Conservation (phyloP, 306 rosid species). For the Malus orientalis region DNA sequence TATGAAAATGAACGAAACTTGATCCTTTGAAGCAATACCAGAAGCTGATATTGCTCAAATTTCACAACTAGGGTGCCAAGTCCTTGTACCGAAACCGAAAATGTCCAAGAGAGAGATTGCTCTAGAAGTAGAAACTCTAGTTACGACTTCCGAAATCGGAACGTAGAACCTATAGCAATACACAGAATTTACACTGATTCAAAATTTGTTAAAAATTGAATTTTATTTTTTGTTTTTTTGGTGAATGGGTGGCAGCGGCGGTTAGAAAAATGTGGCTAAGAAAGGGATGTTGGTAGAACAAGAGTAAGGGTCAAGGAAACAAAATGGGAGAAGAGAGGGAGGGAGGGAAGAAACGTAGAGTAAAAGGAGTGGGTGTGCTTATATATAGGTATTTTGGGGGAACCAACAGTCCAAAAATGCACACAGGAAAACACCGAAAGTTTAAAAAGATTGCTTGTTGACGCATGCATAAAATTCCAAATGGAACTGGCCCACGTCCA, state of each 20-base stretch:
- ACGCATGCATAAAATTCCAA: constrained; percentile 55
- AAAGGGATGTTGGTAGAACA: constrained; percentile 3
- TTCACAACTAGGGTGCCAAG: constrained; percentile 4
- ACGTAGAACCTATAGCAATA: constrained; percentile 19
- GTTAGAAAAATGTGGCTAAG: neutral
- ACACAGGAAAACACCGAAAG: constrained; percentile 64
- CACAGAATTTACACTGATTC: constrained; percentile 19
- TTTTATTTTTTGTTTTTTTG: neutral
- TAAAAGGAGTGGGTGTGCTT: constrained; percentile 2
- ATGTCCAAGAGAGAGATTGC: neutral
- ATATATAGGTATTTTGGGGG: constrained; percentile 28
- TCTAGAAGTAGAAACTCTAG: neutral
- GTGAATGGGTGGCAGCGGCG: neutral
- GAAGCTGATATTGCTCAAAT: constrained; percentile 16
- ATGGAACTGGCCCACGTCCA: constrained; percentile 38
- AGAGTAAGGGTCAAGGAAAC: constrained; percentile 5
- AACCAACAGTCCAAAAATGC: constrained; percentile 34
- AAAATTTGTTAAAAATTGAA: neutral
- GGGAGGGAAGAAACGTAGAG: constrained; percentile 29
- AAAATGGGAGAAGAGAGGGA: constrained; percentile 6
- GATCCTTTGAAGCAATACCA: constrained; percentile 4
- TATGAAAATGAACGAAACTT: neutral
- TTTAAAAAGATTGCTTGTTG: constrained; percentile 52
- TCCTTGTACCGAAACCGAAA: neutral
- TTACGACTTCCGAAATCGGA: constrained; percentile 23